phyloP scores from a whole-genome alignment of 257 asterid species.

The Orobanche coerulescens region DNA sequence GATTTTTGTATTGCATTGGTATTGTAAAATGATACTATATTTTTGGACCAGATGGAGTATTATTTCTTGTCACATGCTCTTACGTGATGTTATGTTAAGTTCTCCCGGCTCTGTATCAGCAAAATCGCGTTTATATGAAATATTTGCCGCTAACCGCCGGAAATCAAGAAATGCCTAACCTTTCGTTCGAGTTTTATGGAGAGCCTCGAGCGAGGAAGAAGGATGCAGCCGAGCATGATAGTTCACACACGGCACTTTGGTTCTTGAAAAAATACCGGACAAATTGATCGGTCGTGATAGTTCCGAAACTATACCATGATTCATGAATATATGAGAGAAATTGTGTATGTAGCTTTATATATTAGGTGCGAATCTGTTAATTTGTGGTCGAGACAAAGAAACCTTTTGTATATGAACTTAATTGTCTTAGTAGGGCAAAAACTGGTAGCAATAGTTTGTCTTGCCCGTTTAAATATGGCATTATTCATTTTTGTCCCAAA shows the following conservation, averaged over 20 bases:
- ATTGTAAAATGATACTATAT: too few species aligned
- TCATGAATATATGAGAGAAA: not conserved
- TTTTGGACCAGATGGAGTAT: too few species aligned
- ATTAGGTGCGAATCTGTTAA: not conserved
- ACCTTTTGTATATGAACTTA: not conserved
- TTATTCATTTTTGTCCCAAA: too few species aligned
- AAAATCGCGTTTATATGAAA: constrained; percentile 59
- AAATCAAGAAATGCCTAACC: constrained; percentile 41
- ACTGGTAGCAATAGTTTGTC: too few species aligned
- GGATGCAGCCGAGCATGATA: constrained; percentile 75
- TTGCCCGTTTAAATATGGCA: too few species aligned
- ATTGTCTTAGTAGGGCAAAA: not conserved
- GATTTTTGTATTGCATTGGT: too few species aligned
- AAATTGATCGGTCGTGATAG: not conserved
- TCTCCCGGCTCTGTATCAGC: constrained; percentile 35
- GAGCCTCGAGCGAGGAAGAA: constrained; percentile 50
- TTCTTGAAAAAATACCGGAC: constrained; percentile 34
- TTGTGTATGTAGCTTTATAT: not conserved
- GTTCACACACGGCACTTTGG: constrained; percentile 82
- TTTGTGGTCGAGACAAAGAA: too few species aligned
- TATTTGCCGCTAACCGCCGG: constrained; percentile 83
- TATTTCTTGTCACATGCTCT: constrained; percentile 11
- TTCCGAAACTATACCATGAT: constrained; percentile 3
- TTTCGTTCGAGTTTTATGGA: constrained; percentile 54
- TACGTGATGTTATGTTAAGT: constrained; percentile 36